Evolutionary conservation across 345 rosid species (phyloP).

Genomic region (Rhizophora apiculata): DNA sequence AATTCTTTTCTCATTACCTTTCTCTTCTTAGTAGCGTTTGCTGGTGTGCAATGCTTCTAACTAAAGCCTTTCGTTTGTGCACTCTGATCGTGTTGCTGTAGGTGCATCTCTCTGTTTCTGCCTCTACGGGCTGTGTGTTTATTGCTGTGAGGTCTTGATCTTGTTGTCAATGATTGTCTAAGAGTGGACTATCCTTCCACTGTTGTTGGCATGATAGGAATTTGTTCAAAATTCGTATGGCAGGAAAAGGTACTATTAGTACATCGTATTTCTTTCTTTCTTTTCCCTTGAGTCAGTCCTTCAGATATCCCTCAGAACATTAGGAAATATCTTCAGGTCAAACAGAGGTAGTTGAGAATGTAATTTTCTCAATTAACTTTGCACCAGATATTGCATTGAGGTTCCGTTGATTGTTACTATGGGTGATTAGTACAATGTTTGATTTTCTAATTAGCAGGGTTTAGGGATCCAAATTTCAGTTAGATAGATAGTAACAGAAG

Average conservation of each 20-base stretch:
- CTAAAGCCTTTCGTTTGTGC: no score
- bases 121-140: background rate
- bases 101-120: background rate
- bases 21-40: no score
- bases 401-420: background rate
- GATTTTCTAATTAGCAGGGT: slow-evolving; percentile 16
- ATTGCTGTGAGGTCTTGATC: slow-evolving; percentile 68
- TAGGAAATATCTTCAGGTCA: no score
- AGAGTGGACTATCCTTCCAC: slow-evolving; percentile 90
- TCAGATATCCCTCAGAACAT: no score
- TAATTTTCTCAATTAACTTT: no score
- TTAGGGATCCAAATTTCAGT: slow-evolving; percentile 66
- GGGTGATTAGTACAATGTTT: slow-evolving; percentile 9
- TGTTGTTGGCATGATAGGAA: slow-evolving; percentile 74
- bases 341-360: no score
- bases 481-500: slow-evolving; percentile 82
- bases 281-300: no score
- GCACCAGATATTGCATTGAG: background rate
- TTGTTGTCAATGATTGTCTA: slow-evolving; percentile 74
- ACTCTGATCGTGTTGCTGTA: no score
- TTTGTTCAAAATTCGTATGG: slow-evolving; percentile 57
- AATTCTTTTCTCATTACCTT: no score
- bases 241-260: slow-evolving; percentile 59
- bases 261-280: no score
- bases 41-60: no score